These are phyloP conservation scores for Sclerotinia spermophila DNA, from an alignment of 2,329 filamentous ascomycete species.

Conservation along the genomic window DNA sequence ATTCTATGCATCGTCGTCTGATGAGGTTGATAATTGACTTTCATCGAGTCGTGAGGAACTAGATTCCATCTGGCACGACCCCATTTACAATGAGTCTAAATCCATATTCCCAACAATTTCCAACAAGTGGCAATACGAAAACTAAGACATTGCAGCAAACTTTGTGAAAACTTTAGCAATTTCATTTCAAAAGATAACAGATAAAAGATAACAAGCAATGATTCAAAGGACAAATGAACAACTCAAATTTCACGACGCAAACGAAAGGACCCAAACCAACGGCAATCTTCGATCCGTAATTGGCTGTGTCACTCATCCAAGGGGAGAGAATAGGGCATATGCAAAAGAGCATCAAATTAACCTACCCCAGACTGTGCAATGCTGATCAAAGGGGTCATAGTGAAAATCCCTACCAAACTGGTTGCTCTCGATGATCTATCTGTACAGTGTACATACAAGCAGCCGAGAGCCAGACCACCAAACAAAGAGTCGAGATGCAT, in stretches of 20 bases:
- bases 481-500: slow-evolving; percentile 3
- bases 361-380: slow-evolving; percentile 6
- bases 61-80: background rate
- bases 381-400: slow-evolving; percentile 2
- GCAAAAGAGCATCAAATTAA: background rate
- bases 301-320: background rate
- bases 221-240: background rate
- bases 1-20: background rate
- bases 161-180: background rate
- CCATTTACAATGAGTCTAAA: background rate
- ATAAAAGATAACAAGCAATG: too few species aligned
- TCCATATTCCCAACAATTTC: background rate
- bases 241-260: background rate
- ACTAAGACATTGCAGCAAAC: too few species aligned
- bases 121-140: background rate
- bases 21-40: background rate
- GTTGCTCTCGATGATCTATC: background rate
- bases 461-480: background rate
- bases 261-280: background rate
- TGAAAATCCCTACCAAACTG: background rate
- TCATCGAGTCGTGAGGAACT: background rate
- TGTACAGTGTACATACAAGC: background rate
- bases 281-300: background rate
- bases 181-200: background rate
- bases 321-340: background rate